Percentiles rank a stretch among this genome's conserved stretches.
Evolutionary conservation across 768 basidiomycete species (phyloP).

Genomic region (Flagelloscypha sp.): DNA sequence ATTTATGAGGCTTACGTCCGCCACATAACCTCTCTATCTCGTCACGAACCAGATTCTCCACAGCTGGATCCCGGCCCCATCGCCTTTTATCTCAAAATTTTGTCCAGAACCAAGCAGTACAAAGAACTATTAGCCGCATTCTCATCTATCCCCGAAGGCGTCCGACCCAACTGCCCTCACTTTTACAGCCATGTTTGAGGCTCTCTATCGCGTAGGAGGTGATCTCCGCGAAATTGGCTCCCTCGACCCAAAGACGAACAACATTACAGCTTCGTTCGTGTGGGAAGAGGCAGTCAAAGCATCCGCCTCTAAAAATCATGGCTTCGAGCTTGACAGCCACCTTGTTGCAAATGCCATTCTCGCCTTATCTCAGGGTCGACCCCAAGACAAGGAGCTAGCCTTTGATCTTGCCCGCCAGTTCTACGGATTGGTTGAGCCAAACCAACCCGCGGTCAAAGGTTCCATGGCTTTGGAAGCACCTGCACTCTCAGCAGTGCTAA

Average conservation of each 20-base stretch:
- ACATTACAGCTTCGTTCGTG: too few relatives aligned
- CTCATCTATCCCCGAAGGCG: constrained; percentile 56
- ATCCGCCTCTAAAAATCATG: constrained; percentile 34
- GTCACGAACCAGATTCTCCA: constrained; percentile 34
- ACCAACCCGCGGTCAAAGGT: constrained; percentile 30
- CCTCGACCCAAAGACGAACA: constrained; percentile 26
- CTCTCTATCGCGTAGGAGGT: constrained; percentile 25
- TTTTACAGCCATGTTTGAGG: constrained; percentile 60
- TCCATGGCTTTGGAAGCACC: constrained; percentile 34
- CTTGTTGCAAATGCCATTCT: constrained; percentile 44
- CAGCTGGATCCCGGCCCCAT: constrained; percentile 45
- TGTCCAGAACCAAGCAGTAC: constrained; percentile 50
- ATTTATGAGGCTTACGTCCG: constrained; percentile 52
- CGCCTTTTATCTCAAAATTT: constrained; percentile 56
- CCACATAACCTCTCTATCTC: constrained; percentile 41
- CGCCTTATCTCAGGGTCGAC: constrained; percentile 47
- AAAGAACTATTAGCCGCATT: constrained; percentile 73
- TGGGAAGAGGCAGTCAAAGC: constrained; percentile 61
- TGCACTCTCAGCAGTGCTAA: constrained; percentile 46
- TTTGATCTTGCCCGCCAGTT: constrained; percentile 56
- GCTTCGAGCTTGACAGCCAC: constrained; percentile 45
- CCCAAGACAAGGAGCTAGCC: constrained; percentile 56
- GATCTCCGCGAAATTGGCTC: constrained; percentile 16
- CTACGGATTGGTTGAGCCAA: constrained; percentile 48
- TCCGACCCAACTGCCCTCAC: constrained; percentile 49